Base-by-base conservation (phyloP, 306 rosid species). In the Alnus rubra region DNA sequence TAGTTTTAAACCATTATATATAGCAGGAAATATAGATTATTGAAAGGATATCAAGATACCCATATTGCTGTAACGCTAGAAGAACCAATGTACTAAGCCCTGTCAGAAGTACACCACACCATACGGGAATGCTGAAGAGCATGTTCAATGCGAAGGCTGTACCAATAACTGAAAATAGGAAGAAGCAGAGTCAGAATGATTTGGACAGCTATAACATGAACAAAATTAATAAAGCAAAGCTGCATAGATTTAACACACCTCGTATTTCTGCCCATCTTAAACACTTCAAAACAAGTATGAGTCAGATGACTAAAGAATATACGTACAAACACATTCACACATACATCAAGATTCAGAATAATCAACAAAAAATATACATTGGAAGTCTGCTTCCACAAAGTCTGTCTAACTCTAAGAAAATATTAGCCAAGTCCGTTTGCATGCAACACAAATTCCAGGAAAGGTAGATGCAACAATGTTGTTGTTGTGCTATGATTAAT, bases 61-160 rank as follows among this genome's bases (percentile, higher is more conserved):
- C 99, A 87, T 93, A 95, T 79, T 95, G 99, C 70, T 95, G 99
- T 80, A 95, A 83, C 39, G 88, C 86, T 53, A 91, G 88, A 83
- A 60, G 86, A 69, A 86, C 18, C 71, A 88, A 79, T 37, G 90
- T 88, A 78, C 90, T 88, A 49, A 88, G 75, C 64, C 92, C 90
- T 10, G 92, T 88, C 73, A 88, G 81, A 76, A 86, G 88, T 74
- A 86, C 92, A 1, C 92, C 92, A 30, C 82, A 74, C 92, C 92
- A 88, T 58, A 88, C 0, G 10, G 92, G 92, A 72, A 88, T 81
- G 30, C 62, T 84, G 92, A 86, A 88, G 77, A 88, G 92, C 88
- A 88, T 88, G 70, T 88, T 88, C 82, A 88, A 77, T 80, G 90
- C 92, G 76, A 88, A 88, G 50, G 92, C 92, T 52, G 92, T 88